Evolutionary conservation across 768 basidiomycete species (phyloP).

Genomic region (Infundibulicybe gibba): DNA sequence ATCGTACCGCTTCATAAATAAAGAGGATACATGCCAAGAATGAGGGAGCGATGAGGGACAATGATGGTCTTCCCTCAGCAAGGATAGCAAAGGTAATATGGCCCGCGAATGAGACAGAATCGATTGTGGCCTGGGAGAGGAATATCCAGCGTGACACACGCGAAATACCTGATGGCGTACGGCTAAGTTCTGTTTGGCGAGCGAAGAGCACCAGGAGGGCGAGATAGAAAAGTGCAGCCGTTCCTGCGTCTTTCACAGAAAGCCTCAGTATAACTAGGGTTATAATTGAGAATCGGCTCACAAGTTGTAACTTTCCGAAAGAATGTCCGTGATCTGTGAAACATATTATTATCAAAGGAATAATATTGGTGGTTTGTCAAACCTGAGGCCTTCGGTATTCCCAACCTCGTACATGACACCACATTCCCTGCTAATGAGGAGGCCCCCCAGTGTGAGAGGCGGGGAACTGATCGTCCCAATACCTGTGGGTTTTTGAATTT

Average conservation of each 20-base stretch:
- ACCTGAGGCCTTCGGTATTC: conserved; percentile 71
- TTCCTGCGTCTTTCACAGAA: conserved; percentile 59
- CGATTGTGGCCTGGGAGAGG: conserved; percentile 72
- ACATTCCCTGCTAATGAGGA: conserved; percentile 78
- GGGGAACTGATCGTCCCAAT: conserved; percentile 56
- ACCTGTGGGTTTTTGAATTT: conserved; percentile 73
- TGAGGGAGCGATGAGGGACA: conserved; percentile 80
- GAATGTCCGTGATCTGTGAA: conserved; percentile 51
- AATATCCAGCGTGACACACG: conserved; percentile 85
- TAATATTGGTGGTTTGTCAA: conserved; percentile 8
- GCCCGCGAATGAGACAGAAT: conserved; percentile 82
- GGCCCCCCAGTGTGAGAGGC: conserved; percentile 53
- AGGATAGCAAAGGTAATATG: conserved; percentile 88
- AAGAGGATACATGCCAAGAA: conserved; percentile 80
- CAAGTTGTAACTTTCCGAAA: conserved; percentile 74
- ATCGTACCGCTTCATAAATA: conserved; percentile 74
- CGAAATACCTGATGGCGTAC: conserved; percentile 75
- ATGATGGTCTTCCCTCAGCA: conserved; percentile 75
- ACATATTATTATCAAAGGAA: conserved; percentile 1
- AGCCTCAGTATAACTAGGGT: not conserved
- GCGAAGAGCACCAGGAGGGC: conserved; percentile 62
- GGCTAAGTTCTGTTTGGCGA: conserved; percentile 70
- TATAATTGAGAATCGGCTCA: conserved; percentile 18
- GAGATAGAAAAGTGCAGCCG: conserved; percentile 65
- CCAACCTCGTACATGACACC: conserved; percentile 68